Evolutionary conservation across 768 basidiomycete species (phyloP).

Genomic region (Boletus reticuloceps): DNA sequence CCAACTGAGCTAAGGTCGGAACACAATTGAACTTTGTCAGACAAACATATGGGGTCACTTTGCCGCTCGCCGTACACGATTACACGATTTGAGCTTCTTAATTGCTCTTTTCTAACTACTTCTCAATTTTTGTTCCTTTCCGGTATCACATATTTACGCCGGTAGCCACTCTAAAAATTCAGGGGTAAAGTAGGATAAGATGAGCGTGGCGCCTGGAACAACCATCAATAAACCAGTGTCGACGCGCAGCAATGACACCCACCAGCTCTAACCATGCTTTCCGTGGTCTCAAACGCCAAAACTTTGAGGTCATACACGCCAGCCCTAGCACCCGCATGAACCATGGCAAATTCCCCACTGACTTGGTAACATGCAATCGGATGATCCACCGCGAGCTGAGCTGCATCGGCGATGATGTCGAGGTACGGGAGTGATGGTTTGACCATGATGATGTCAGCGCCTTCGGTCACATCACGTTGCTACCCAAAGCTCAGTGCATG

Average conservation of each 20-base stretch:
- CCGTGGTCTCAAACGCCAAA: conserved; percentile 93
- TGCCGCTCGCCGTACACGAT: too few species aligned
- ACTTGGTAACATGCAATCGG: conserved; percentile 98
- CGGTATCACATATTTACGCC: conserved; percentile 7
- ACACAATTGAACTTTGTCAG: too few species aligned
- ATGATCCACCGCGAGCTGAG: conserved; percentile 75
- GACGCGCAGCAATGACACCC: conserved; percentile 23
- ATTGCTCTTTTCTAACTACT: not conserved
- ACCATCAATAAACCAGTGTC: conserved; percentile 5
- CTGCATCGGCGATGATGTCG: conserved; percentile 90
- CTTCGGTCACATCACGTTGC: conserved; percentile 86
- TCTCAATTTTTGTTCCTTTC: not conserved
- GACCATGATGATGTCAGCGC: conserved; percentile 99
- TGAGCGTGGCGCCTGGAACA: conserved; percentile 76
- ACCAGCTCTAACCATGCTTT: conserved; percentile 93
- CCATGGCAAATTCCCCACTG: conserved; percentile 97
- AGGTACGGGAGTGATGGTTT: conserved; percentile 96
- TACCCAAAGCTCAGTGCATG: conserved; percentile 29
- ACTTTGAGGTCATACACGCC: conserved; percentile 90
- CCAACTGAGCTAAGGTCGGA: conserved; percentile 37
- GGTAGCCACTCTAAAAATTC: conserved; percentile 89
- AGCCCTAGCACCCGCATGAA: conserved; percentile 88
- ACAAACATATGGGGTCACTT: too few species aligned
- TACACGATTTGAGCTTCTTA: too few species aligned
- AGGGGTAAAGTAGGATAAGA: conserved; percentile 95